Evolutionary conservation across 176 grass and related monocot species (phyloP).

Genomic region (Coix lacrymajobi): DNA sequence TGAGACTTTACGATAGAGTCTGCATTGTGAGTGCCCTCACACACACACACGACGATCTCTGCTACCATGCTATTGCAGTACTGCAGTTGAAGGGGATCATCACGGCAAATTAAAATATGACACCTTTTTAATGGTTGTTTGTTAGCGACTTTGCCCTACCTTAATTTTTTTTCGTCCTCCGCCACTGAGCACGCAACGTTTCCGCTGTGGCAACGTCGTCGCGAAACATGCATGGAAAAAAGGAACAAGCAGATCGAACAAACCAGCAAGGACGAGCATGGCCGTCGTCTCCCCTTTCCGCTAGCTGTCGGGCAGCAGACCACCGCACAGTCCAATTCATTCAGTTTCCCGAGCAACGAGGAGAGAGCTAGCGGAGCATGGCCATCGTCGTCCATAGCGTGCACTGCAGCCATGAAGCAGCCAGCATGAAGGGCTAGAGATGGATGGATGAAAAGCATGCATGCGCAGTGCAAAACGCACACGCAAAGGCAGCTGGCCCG

Average conservation of each 20-base stretch:
- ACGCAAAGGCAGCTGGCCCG: slow-evolving; percentile 24
- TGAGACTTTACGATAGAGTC: too few species aligned
- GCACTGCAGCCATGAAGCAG: neutral
- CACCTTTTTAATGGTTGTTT: too few species aligned
- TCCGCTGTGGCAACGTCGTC: neutral
- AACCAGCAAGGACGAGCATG: neutral
- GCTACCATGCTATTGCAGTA: too few species aligned
- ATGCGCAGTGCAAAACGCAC: neutral
- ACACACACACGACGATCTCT: too few species aligned
- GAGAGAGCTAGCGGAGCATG: neutral
- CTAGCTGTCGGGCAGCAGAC: neutral
- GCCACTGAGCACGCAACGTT: neutral
- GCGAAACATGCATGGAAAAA: neutral
- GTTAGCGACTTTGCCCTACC: too few species aligned
- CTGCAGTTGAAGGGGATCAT: too few species aligned
- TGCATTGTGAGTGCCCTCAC: too few species aligned
- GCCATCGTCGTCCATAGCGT: neutral
- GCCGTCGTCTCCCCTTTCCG: neutral
- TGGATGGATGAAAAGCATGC: neutral
- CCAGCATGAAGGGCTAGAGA: too few species aligned
- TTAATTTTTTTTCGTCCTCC: too few species aligned
- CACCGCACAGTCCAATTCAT: neutral
- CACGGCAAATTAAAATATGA: too few species aligned
- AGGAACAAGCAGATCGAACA: neutral
- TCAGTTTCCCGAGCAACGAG: neutral